Percentiles rank a stretch among this genome's conserved stretches.
phyloP scores from a whole-genome alignment of 1,284 basidiomycete genomes.

The Ceratobasidium sp. region DNA sequence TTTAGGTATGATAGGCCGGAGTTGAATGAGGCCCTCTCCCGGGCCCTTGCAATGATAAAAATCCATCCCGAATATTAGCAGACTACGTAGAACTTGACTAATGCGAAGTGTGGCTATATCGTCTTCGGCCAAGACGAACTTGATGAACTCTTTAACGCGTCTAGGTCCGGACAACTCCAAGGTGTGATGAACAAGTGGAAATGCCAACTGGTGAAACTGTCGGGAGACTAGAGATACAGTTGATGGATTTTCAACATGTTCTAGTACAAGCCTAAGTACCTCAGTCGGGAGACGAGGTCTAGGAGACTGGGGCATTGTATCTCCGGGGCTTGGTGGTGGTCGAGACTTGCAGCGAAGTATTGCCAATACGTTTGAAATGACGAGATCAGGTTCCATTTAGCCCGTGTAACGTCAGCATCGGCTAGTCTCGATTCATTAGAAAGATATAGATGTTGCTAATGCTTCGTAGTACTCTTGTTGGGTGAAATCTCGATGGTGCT shows the following conservation, averaged over 20 bases:
- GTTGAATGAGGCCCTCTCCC: not conserved
- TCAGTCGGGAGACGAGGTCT: not conserved
- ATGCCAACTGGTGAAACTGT: not conserved
- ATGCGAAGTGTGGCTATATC: not conserved
- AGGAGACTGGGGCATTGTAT: no score
- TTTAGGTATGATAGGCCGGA: not conserved
- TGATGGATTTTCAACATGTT: not conserved
- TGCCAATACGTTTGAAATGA: no score
- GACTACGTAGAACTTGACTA: not conserved
- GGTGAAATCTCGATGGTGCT: no score
- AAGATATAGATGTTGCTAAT: no score
- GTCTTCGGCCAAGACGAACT: not conserved
- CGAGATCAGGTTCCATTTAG: no score
- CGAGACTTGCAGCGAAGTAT: not conserved
- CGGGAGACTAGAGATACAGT: not conserved
- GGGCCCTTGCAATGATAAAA: not conserved
- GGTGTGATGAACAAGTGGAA: not conserved
- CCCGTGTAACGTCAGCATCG: no score
- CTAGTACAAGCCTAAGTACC: not conserved
- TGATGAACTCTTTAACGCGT: not conserved
- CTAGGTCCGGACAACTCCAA: not conserved
- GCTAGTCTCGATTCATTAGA: no score
- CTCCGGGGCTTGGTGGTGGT: not conserved
- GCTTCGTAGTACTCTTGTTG: no score
- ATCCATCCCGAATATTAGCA: not conserved